A percentile compares a stretch with the other conserved stretches of the same genome.
Evolutionary conservation across 1,284 basidiomycete genomes (phyloP).

Genomic region (Blastosporella zonata): DNA sequence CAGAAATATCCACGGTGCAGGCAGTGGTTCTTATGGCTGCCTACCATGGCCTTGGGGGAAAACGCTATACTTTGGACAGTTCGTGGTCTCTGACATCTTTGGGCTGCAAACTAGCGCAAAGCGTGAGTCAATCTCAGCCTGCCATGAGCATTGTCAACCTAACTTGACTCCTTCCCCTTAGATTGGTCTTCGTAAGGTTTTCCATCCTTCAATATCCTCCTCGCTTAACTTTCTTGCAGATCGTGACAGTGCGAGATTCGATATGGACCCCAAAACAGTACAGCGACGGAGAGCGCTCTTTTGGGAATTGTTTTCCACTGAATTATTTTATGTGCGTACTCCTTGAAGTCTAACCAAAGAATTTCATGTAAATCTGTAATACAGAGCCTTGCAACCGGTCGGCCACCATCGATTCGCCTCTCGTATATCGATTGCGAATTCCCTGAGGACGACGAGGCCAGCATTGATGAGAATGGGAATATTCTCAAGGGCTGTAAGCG

Average conservation of each 20-base stretch:
- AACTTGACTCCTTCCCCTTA: slow-evolving; percentile 19
- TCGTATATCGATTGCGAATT: slow-evolving; percentile 60
- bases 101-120: slow-evolving; percentile 54
- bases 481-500: slow-evolving; percentile 45
- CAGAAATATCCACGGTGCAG: slow-evolving; percentile 59
- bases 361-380: slow-evolving; percentile 10
- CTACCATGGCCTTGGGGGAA: slow-evolving; percentile 54
- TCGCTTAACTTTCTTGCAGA: slow-evolving; percentile 33
- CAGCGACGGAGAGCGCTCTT: slow-evolving; percentile 54
- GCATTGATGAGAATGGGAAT: slow-evolving; percentile 46
- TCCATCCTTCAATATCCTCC: background rate
- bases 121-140: slow-evolving; percentile 37
- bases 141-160: background rate
- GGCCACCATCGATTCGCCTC: slow-evolving; percentile 52
- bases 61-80: slow-evolving; percentile 50
- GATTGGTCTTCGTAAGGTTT: slow-evolving; percentile 52
- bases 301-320: slow-evolving; percentile 54
- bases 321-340: slow-evolving; percentile 44
- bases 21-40: slow-evolving; percentile 52
- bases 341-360: background rate
- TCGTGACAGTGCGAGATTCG: slow-evolving; percentile 58
- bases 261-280: slow-evolving; percentile 50
- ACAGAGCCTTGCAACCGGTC: slow-evolving; percentile 50
- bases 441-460: slow-evolving; percentile 46
- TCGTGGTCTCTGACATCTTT: slow-evolving; percentile 51